Conservation (phyloP, 139 green algal genomes). For the Tetraselmis chui region DNA sequence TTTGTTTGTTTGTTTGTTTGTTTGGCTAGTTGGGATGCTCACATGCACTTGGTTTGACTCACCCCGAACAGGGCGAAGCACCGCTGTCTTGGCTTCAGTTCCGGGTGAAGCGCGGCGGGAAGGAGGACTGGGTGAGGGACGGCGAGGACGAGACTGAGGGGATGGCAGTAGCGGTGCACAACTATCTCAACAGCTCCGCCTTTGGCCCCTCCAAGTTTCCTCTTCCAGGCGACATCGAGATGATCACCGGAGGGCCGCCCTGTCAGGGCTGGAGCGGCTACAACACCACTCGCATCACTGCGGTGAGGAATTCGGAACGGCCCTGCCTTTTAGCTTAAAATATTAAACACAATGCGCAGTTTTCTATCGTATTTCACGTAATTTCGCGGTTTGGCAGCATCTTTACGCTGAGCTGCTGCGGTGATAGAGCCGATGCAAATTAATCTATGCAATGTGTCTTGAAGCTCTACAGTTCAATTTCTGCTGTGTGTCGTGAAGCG, state of each 20-base stretch:
- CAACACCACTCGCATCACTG: constrained; percentile 11
- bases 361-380: too few relatives aligned
- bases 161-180: background rate
- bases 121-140: background rate
- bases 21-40: background rate
- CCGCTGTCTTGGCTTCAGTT: background rate
- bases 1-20: too few relatives aligned
- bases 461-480: too few relatives aligned
- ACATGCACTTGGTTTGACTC: background rate
- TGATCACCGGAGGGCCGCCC: constrained; percentile 11
- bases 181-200: background rate
- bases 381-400: too few relatives aligned
- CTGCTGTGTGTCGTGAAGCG: too few relatives aligned
- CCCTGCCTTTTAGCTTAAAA: too few relatives aligned
- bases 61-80: background rate
- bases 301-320: background rate
- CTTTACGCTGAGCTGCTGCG: too few relatives aligned
- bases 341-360: too few relatives aligned
- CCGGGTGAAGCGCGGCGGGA: background rate
- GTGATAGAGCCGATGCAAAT: too few relatives aligned
- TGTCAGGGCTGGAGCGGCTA: constrained; percentile 17
- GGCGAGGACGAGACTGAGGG: background rate
- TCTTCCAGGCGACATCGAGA: constrained; percentile 6
- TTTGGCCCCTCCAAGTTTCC: background rate
- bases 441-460: too few relatives aligned